Conservation (phyloP, 169 alveolate genomes). For the Neospora caninum region DNA sequence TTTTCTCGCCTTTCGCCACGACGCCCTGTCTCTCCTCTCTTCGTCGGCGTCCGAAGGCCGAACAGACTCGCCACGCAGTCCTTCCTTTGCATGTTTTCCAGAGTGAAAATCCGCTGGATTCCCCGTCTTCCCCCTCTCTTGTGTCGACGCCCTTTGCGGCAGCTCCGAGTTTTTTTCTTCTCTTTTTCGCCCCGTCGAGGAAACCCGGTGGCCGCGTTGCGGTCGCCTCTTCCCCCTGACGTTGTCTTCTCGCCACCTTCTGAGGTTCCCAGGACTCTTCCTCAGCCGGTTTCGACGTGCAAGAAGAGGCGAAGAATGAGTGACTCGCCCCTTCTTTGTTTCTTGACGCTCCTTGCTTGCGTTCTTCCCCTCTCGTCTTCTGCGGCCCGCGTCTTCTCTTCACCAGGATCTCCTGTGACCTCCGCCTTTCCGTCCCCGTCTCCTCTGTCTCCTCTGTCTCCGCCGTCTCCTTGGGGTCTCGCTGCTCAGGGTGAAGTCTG, state of each 20-base stretch:
- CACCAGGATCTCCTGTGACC: not conserved
- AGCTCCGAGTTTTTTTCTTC: not conserved
- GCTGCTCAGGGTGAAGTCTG: not conserved
- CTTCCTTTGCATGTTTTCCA: no score
- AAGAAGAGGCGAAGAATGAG: not conserved
- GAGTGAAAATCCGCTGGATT: no score
- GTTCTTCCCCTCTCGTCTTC: not conserved
- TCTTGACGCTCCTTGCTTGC: not conserved
- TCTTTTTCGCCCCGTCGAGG: not conserved
- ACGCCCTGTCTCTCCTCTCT: no score
- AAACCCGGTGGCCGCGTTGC: not conserved
- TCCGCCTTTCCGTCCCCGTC: not conserved
- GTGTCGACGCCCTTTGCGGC: not conserved
- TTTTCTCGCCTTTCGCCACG: not conserved
- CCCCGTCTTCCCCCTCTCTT: not conserved
- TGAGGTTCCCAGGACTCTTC: no score
- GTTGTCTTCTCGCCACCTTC: no score
- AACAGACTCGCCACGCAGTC: no score
- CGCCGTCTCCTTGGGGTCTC: not conserved
- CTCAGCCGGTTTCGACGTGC: not conserved
- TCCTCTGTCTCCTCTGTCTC: not conserved
- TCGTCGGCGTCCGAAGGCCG: no score
- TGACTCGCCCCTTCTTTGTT: not conserved
- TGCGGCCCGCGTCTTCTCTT: not conserved
- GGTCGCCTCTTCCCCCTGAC: not conserved